phyloP scores from a whole-genome alignment of 2,329 filamentous ascomycete species.

The Epichloe glyceriae region DNA sequence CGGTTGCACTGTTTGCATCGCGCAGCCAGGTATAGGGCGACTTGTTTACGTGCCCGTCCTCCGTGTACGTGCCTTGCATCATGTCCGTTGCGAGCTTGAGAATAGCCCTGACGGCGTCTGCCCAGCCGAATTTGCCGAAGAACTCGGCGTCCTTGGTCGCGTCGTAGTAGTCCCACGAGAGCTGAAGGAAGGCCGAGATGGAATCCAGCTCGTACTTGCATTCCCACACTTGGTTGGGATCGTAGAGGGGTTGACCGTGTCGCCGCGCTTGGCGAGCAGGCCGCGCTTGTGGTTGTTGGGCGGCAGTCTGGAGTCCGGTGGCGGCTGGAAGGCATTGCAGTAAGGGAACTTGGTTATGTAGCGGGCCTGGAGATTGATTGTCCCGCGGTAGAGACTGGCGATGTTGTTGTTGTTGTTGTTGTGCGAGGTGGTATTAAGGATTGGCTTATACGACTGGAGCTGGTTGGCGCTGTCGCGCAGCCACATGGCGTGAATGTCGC shows the following conservation, averaged over 20 bases:
- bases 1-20: slow-evolving; percentile 58
- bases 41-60: slow-evolving; percentile 40
- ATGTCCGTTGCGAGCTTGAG: slow-evolving; percentile 58
- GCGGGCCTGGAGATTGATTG: slow-evolving; percentile 63
- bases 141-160: slow-evolving; percentile 60
- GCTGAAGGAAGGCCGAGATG: slow-evolving; percentile 70
- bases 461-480: slow-evolving; percentile 77
- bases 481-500: slow-evolving; percentile 90
- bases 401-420: slow-evolving; percentile 33
- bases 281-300: slow-evolving; percentile 10
- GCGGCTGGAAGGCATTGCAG: slow-evolving; percentile 92
- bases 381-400: slow-evolving; percentile 57
- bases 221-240: slow-evolving; percentile 65
- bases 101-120: slow-evolving; percentile 55
- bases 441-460: slow-evolving; percentile 57
- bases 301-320: slow-evolving; percentile 45
- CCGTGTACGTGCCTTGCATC: slow-evolving; percentile 59
- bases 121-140: slow-evolving; percentile 63
- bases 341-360: slow-evolving; percentile 61
- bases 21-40: slow-evolving; percentile 67
- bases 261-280: slow-evolving; percentile 22
- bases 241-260: slow-evolving; percentile 51
- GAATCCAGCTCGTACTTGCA: slow-evolving; percentile 96
- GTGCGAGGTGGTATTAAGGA: slow-evolving; percentile 40
- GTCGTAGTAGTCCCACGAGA: slow-evolving; percentile 68